Evolutionary conservation across 305 asterid genomes (phyloP), one percentile per base, ranked within the genome.

Genomic region (Fraxinus baroniana): DNA sequence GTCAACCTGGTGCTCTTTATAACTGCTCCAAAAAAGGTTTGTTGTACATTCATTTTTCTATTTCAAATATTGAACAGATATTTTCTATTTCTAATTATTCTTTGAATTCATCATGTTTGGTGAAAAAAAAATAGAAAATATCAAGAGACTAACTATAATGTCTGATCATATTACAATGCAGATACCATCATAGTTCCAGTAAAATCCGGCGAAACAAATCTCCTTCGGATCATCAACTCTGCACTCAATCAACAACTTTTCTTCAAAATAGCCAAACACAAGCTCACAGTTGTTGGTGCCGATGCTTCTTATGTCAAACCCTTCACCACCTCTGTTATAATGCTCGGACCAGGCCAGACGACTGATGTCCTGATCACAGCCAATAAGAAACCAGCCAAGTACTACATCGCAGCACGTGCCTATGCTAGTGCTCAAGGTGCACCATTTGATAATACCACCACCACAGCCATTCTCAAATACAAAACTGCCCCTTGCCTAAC

Each of bases 291-390:
- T 10, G 79, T 76, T 0, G 79, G 79, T 2, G 79, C 64, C 2
- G 79, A 76, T 18, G 79, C 64, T 6, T 20, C 79, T 18, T 76
- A 76, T 22, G 64, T 76, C 6, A 76, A 35, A 39, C 79, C 62
- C 32, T 76, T 76, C 32, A 41, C 33, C 62, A 41, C 79, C 7
- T 35, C 52, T 26, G 35, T 41, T 15, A 30, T 76, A 35, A 76
- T 76, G 79, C 76, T 93, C 2, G 93, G 93, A 28, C 97, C 97
- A 0, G 96, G 97, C 75, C 97, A 93, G 77, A 93, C 96, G 28
- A 90, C 92, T 0, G 94, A 93, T 13, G 92, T 93, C 84, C 92
- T 93, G 32, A 81, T 93, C 78, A 90, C 91, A 0, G 92, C 94
- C 18, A 86, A 91, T 84, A 95, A 90, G 81, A 88, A 88, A 22